Base-by-base conservation (phyloP, 164 flowering plant species). In the Protea cynaroides region DNA sequence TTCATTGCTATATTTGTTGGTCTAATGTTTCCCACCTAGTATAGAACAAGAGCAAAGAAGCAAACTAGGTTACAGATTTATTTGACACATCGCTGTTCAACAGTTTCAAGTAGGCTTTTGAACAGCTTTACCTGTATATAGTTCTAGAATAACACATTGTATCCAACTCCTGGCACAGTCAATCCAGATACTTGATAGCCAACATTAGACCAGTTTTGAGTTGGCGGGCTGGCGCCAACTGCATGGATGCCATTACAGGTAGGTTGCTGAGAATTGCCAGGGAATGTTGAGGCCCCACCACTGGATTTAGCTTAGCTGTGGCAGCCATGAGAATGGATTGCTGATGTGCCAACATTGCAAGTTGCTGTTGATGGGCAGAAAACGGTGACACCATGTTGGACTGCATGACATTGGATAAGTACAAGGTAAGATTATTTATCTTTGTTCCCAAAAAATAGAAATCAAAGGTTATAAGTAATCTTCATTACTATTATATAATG, bases 251-350 rank as follows among this genome's bases (percentile, higher is more conserved):
- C 87, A 65, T 79, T 81, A 19, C 81, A 47, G 12, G 66, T 75
- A 59, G 78, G 67, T 37, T 70, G 85, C 59, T 69, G 85, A 22
- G 58, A n/a, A 53, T 56, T 78, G 40, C 61, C 70, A 49, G 86
- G 64, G 44, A 56, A 50, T 54, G 70, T 73, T 65, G 77, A 61
- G 37, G 40, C 70, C 8, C 73, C 84, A 60, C 70, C 83, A 40
- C 68, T 74, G 58, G 88, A 74, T 68, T 81, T 84, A 44, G n/a
- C n/a, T n/a, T n/a, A n/a, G 85, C 77, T 58, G 96, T 88, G 64
- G 96, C 96, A 65, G 92, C 94, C 92, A 93, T 82, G 23, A 85
- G 74, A 76, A 93, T 81, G 49, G 92, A 79, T 69, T 87, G 98
- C 55, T 90, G 96, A 58, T 94, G 93, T n/a, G 91, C 93, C 65